Conservation (phyloP, 305 asterid species). For the Ilex paraguariensis region DNA sequence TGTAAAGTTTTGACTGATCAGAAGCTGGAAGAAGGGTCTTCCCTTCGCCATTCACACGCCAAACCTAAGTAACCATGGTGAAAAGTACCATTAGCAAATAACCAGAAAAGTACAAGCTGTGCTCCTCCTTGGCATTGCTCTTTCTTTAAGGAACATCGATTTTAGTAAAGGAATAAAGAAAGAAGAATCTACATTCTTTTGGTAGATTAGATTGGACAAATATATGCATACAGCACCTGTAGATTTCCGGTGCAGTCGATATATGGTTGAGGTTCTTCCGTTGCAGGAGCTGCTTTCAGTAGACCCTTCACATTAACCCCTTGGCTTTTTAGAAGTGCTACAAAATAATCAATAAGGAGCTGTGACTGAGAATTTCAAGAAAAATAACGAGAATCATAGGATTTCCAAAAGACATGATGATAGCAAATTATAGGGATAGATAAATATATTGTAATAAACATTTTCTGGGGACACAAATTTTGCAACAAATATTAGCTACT, state of each 20-base stretch:
- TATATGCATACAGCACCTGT: constrained; percentile 51
- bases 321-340: constrained; percentile 90
- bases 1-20: constrained; percentile 79
- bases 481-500: constrained; percentile 22
- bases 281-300: constrained; percentile 71
- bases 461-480: background rate
- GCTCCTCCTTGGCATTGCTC: background rate
- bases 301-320: constrained; percentile 96
- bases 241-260: constrained; percentile 95
- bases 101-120: background rate
- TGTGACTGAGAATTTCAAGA: constrained; percentile 4
- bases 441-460: too few species aligned
- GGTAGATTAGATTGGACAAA: background rate
- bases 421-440: too few species aligned
- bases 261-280: constrained; percentile 72
- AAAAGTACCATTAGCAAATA: background rate
- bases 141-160: constrained; percentile 1
- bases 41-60: constrained; percentile 75
- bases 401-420: too few species aligned
- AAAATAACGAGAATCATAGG: background rate
- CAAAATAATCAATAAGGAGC: constrained; percentile 13
- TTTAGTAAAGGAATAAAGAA: too few species aligned
- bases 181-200: background rate
- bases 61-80: constrained; percentile 48
- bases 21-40: constrained; percentile 71